Evolutionary conservation across 345 rosid species (phyloP), one percentile per base, ranked within the genome.

Genomic region (Pelargonium nanum): DNA sequence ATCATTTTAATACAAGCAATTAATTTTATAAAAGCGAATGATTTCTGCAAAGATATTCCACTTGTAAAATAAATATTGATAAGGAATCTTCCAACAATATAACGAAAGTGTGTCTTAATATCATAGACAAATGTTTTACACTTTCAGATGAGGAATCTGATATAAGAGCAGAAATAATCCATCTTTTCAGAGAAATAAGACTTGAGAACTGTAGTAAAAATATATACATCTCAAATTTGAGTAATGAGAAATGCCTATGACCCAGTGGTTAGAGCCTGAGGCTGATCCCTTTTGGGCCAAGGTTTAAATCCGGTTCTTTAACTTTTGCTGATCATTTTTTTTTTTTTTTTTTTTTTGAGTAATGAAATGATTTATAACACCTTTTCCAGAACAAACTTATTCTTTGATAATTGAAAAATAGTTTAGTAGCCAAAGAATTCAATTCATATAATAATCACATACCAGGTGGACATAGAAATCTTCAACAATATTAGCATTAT

Each of bases 401-500:
- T 28, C 32, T 28, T 28, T 28, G 4, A 28, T 7, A 28, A 28
- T 28, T 28, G 7, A 3, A 28, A 28, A 28, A 2, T 28, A 28
- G 15, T 17, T 40, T 40, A 40, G 48, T 17, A 9, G 48, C 48
- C 15, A 40, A 40, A 40, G 48, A 40, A 40, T 40, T 40, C 48
- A 40, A 2, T 40, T 40, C 15, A 40, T 6, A 56, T 20, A 4
- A 54, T n/a, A 30, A 50, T 45, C 48, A 67, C 69, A 58, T 81
- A 93, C 97, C 90, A 87, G 73, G 64, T 84, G 81, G 58, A 70
- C 70, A 69, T 76, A 90, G 72, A 94, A 94, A 73, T 90, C 97
- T 79, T 94, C 99, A 59, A 94, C 90, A 48, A 79, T 60, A 71
- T 86, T 72, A 19, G 88, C 82, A 70, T 79, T 90, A 76, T 80